These are phyloP conservation scores for Pilasporangium apinafurcum DNA, from an alignment of 352 stramenopile species.

Conservation along the genomic window DNA sequence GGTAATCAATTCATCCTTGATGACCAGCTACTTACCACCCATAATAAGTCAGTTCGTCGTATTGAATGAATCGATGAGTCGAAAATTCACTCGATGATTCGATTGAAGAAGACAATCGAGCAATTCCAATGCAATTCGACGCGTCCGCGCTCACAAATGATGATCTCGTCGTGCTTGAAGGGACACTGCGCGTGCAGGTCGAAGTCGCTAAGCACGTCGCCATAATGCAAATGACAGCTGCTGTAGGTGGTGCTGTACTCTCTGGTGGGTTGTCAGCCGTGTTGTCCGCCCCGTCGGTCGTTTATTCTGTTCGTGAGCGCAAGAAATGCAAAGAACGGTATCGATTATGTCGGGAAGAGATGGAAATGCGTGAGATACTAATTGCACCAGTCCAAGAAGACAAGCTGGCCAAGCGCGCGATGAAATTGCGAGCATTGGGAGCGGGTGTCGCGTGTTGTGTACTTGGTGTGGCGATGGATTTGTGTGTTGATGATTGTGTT, in stretches of 20 bases:
- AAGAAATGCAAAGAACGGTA: conserved; percentile 13
- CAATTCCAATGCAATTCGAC: conserved; percentile 9
- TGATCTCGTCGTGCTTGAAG: conserved; percentile 19
- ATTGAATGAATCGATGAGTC: too few species aligned
- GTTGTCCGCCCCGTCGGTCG: conserved; percentile 11
- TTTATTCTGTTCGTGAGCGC: conserved; percentile 13
- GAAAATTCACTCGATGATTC: too few species aligned
- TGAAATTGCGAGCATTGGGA: too few species aligned
- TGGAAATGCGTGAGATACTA: conserved; percentile 6
- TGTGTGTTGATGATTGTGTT: conserved; percentile 16
- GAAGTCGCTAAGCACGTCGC: conserved; percentile 14
- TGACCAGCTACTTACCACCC: too few species aligned
- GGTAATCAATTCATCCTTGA: too few species aligned
- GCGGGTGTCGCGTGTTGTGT: conserved; percentile 18
- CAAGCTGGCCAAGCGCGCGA: conserved; percentile 13
- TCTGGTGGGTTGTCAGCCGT: conserved; percentile 13
- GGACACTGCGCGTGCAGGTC: conserved; percentile 21
- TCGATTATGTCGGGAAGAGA: conserved; percentile 5
- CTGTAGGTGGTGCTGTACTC: conserved; percentile 7
- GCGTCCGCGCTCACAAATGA: conserved; percentile 5
- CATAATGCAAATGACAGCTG: conserved; percentile 9
- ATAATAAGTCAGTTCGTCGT: too few species aligned
- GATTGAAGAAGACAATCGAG: too few species aligned
- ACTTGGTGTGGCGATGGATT: conserved; percentile 14
- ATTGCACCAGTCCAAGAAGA: conserved; percentile 7